A percentile compares a stretch with the other conserved stretches of the same genome.
Conservation (phyloP, 495 filamentous ascomycete species). For the Aspergillus homomorphus region DNA sequence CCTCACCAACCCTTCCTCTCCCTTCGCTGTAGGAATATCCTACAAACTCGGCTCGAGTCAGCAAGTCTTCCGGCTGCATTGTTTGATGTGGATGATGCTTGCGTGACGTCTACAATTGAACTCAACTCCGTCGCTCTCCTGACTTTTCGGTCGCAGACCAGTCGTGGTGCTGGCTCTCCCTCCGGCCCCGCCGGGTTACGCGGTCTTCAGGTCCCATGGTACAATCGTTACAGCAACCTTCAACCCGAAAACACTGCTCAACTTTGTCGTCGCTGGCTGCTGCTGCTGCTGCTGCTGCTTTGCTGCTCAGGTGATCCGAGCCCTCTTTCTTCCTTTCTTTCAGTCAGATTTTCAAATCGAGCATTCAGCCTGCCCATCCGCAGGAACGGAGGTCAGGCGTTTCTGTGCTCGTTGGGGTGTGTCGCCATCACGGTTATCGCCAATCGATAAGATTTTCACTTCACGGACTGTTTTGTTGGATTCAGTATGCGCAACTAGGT, state of each 20-base stretch:
- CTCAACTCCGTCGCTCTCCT: background rate
- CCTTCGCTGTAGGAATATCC: background rate
- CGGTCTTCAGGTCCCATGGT: constrained; percentile 25
- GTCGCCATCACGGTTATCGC: constrained; percentile 1
- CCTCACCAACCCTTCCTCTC: background rate
- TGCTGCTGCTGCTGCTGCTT: constrained; percentile 1
- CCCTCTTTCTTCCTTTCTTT: constrained; percentile 4
- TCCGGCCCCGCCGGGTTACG: constrained; percentile 18
- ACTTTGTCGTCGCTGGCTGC: background rate
- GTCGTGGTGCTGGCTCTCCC: constrained; percentile 1
- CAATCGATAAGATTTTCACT: constrained; percentile 3
- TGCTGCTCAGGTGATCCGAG: constrained; percentile 17
- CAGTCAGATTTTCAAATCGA: constrained; percentile 6
- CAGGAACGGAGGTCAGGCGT: constrained; percentile 12
- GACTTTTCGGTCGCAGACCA: constrained; percentile 1
- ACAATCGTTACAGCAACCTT: constrained; percentile 16
- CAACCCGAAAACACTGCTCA: constrained; percentile 15
- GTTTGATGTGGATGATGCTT: constrained; percentile 14
- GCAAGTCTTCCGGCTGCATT: background rate
- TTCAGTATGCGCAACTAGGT: constrained; percentile 22
- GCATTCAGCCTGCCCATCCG: constrained; percentile 3
- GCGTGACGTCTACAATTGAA: constrained; percentile 12
- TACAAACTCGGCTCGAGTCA: background rate
- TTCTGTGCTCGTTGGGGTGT: constrained; percentile 3
- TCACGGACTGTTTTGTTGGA: constrained; percentile 5